phyloP scores from a whole-genome alignment of 495 filamentous ascomycete genomes.

The Cetradonia linearis region DNA sequence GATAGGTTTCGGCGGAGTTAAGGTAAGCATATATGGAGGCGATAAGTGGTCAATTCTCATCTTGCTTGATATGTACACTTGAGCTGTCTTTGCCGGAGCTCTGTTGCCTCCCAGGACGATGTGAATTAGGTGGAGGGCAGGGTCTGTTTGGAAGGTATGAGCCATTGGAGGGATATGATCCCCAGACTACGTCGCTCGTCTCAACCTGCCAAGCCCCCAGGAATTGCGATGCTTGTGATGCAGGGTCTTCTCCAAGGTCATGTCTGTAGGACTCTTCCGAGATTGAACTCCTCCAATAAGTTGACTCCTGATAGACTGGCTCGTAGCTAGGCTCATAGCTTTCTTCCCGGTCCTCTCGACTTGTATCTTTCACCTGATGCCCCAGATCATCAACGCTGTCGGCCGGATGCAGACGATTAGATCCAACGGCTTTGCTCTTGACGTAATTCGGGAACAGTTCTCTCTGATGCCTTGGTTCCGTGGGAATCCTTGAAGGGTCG shows the following conservation, averaged over 20 bases:
- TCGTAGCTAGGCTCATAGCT: neutral
- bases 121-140: neutral
- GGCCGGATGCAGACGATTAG: neutral
- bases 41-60: neutral
- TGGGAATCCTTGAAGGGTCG: neutral
- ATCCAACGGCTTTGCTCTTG: neutral
- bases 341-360: neutral
- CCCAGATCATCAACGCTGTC: neutral
- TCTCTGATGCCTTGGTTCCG: neutral
- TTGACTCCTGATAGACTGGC: neutral
- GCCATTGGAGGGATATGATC: neutral
- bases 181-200: neutral
- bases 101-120: neutral
- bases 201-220: neutral
- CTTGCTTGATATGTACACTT: too few relatives aligned
- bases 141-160: neutral
- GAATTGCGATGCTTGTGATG: neutral
- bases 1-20: neutral
- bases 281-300: neutral
- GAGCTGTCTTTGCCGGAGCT: neutral
- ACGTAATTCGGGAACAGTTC: neutral
- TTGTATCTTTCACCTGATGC: neutral
- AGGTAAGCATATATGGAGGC: neutral
- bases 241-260: neutral
- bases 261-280: neutral